These are phyloP conservation scores for Wallacemonas sp. DNA, from an alignment of 208 protist species.

Conservation along the genomic window DNA sequence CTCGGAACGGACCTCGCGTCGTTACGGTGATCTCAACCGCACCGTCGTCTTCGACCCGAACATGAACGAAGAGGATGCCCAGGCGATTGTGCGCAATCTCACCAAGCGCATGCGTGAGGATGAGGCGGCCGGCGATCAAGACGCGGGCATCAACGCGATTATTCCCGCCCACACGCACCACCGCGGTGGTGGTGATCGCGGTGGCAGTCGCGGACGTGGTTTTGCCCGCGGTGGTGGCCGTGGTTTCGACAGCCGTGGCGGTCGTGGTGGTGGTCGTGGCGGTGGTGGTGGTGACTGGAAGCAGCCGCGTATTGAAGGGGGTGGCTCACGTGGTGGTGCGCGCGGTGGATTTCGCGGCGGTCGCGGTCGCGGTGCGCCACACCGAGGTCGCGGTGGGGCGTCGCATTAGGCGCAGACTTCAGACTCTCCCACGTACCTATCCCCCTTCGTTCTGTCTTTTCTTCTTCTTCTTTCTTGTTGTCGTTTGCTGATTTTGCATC, in stretches of 20 bases:
- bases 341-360: neutral
- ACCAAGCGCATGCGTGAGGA: slow-evolving; percentile 66
- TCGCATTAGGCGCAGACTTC: neutral
- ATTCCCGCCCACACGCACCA: neutral
- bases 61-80: slow-evolving; percentile 52
- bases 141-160: neutral
- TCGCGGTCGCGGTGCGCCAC: neutral
- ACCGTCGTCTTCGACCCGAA: slow-evolving; percentile 68
- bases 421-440: neutral
- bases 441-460: neutral
- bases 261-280: slow-evolving; percentile 18
- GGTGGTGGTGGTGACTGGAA: neutral
- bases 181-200: neutral
- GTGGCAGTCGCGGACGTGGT: neutral
- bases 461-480: neutral
- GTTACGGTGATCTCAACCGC: slow-evolving; percentile 72
- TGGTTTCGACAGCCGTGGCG: neutral
- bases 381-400: neutral
- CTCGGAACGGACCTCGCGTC: slow-evolving; percentile 62
- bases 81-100: slow-evolving; percentile 48
- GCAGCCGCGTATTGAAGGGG: slow-evolving; percentile 1
- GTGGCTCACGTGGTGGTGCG: neutral
- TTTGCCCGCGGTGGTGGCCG: neutral
- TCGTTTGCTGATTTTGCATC: neutral
- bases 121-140: slow-evolving; percentile 17